Evolutionary conservation across 2,329 filamentous ascomycete species (phyloP).

Genomic region (Nannizzia gypsea): DNA sequence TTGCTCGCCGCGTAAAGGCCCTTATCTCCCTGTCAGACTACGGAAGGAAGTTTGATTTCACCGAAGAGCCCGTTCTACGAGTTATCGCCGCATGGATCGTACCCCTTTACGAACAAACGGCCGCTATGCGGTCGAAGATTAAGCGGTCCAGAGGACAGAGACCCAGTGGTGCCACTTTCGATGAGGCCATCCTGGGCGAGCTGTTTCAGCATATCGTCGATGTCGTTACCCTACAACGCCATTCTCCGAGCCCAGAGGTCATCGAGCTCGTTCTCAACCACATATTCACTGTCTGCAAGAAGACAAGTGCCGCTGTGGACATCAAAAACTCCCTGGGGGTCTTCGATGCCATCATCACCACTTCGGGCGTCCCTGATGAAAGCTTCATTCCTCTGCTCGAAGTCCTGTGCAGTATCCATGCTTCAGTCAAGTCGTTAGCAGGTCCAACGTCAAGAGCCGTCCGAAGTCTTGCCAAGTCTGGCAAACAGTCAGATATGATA

Average conservation of each 20-base stretch:
- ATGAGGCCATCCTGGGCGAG: constrained; percentile 28
- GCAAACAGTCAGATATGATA: constrained; percentile 29
- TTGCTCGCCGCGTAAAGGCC: constrained; percentile 29
- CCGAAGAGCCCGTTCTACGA: constrained; percentile 27
- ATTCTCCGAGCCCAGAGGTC: constrained; percentile 25
- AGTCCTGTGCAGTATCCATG: constrained; percentile 35
- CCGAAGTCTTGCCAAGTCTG: constrained; percentile 31
- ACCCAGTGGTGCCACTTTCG: constrained; percentile 22
- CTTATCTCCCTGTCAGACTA: constrained; percentile 33
- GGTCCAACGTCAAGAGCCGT: constrained; percentile 33
- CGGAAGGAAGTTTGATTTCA: constrained; percentile 33
- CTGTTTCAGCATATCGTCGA: constrained; percentile 33
- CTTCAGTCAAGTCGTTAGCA: constrained; percentile 33
- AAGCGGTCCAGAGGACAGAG: constrained; percentile 27
- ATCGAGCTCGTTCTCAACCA: constrained; percentile 28
- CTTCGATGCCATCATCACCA: constrained; percentile 33
- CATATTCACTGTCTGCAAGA: constrained; percentile 30
- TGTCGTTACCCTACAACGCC: constrained; percentile 33
- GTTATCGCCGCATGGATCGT: constrained; percentile 30
- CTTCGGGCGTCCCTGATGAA: constrained; percentile 28
- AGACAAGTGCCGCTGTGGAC: constrained; percentile 30
- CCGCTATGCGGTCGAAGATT: constrained; percentile 26
- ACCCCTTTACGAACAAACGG: constrained; percentile 29
- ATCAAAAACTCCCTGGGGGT: constrained; percentile 33
- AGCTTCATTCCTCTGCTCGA: constrained; percentile 30